A percentile compares a stretch with the other conserved stretches of the same genome.
These are phyloP conservation scores for Sarocladiaceae sp. DNA, from an alignment of 2,329 filamentous ascomycete species.

Conservation along the genomic window DNA sequence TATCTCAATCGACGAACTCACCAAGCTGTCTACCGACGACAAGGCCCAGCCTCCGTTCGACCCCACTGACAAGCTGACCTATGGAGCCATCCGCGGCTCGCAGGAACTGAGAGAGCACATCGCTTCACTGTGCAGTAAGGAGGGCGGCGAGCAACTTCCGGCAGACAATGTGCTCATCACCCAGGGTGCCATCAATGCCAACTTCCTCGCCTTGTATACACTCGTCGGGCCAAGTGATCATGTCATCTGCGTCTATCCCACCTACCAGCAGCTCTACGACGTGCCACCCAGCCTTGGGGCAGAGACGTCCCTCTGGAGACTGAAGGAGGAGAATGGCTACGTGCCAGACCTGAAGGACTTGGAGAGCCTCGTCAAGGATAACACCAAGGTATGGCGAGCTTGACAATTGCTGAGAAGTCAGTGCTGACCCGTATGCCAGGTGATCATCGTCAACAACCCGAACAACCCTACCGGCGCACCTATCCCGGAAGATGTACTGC, in stretches of 20 bases:
- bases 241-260: conserved; percentile 80
- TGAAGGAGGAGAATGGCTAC: conserved; percentile 58
- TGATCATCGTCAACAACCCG: conserved; percentile 61
- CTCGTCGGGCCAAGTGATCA: conserved; percentile 70
- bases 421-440: conserved; percentile 37
- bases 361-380: conserved; percentile 55
- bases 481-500: conserved; percentile 55
- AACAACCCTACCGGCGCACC: conserved; percentile 77
- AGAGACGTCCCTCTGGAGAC: conserved; percentile 70
- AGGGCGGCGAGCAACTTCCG: conserved; percentile 35
- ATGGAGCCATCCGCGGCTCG: conserved; percentile 67
- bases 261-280: conserved; percentile 77
- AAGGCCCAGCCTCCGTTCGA: conserved; percentile 33
- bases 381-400: conserved; percentile 55
- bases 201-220: conserved; percentile 71
- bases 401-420: background rate
- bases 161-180: conserved; percentile 67
- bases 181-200: conserved; percentile 77
- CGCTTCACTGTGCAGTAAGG: conserved; percentile 56
- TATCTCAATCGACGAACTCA: conserved; percentile 63
- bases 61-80: conserved; percentile 55
- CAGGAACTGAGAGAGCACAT: conserved; percentile 57
- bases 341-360: conserved; percentile 62
- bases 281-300: conserved; percentile 70
- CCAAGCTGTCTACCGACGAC: conserved; percentile 51